Evolutionary conservation across 1,139 yeast genomes (phyloP).

Genomic region (Kurtzmaniella natalensis): DNA sequence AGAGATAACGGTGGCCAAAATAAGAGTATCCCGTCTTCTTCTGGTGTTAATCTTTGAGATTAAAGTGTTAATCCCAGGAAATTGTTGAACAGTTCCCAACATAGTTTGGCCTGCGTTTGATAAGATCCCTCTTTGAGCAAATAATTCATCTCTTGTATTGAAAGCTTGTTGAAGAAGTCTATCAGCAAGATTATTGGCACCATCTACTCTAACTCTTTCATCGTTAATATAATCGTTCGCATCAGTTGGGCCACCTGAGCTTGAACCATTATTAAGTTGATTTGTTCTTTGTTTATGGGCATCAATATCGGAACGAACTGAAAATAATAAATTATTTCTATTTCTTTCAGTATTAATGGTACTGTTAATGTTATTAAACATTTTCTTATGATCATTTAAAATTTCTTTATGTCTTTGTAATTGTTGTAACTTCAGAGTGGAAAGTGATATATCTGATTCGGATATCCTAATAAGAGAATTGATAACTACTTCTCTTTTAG

Average conservation of each 20-base stretch:
- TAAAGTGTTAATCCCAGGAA: constrained; percentile 81
- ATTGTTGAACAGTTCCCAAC: constrained; percentile 53
- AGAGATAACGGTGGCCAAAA: constrained; percentile 73
- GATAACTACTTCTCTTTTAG: constrained; percentile 29
- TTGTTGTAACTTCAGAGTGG: constrained; percentile 77
- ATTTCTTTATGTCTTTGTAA: constrained; percentile 78
- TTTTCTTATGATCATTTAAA: constrained; percentile 63
- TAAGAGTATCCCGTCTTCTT: constrained; percentile 80
- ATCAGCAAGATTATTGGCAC: constrained; percentile 74
- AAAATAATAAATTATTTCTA: constrained; percentile 64
- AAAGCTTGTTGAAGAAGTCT: constrained; percentile 76
- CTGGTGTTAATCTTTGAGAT: constrained; percentile 81
- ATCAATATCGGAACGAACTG: constrained; percentile 75
- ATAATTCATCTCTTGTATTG: constrained; percentile 81
- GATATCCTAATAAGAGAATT: constrained; percentile 36
- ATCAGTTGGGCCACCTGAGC: constrained; percentile 22
- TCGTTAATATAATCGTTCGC: constrained; percentile 67
- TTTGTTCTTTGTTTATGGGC: constrained; percentile 43
- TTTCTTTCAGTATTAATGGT: constrained; percentile 72
- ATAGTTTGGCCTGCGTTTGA: constrained; percentile 63
- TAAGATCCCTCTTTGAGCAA: constrained; percentile 64
- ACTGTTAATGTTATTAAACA: constrained; percentile 54
- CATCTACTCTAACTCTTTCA: constrained; percentile 71
- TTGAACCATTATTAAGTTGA: constrained; percentile 18
- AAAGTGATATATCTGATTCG: constrained; percentile 55